phyloP scores from a whole-genome alignment of 345 rosid species.

The Hibiscus mutabilis region DNA sequence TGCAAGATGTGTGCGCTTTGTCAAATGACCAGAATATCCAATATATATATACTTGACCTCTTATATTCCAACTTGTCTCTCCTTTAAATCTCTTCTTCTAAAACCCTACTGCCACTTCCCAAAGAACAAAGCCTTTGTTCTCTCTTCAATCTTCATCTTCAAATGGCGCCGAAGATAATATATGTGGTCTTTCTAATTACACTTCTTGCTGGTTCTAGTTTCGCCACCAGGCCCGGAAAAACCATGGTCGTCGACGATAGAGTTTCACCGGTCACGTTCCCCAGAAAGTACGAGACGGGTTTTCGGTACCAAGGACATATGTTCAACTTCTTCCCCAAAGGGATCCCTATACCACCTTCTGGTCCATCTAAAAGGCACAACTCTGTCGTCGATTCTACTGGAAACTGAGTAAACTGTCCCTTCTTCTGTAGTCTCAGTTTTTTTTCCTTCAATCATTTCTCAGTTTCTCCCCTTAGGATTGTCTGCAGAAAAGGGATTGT shows the following conservation, averaged over 20 bases:
- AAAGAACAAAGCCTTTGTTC: neutral
- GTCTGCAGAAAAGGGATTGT: neutral
- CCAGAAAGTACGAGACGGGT: constrained; percentile 28
- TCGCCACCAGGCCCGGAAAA: constrained; percentile 28
- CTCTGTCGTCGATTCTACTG: constrained; percentile 33
- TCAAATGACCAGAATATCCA: no score
- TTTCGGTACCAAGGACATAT: constrained; percentile 33
- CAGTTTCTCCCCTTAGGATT: neutral
- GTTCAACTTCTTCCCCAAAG: constrained; percentile 78
- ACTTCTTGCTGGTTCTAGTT: constrained; percentile 28
- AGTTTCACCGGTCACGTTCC: constrained; percentile 10
- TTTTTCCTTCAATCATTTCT: no score
- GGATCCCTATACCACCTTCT: constrained; percentile 67
- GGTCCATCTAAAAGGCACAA: constrained; percentile 86
- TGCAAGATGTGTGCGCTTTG: no score
- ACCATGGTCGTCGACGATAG: constrained; percentile 5
- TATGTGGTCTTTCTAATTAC: constrained; percentile 20
- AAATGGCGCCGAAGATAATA: constrained; percentile 22
- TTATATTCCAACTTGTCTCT: no score
- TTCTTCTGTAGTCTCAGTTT: neutral
- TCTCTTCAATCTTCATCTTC: neutral
- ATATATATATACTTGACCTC: no score
- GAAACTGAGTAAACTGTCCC: constrained; percentile 17
- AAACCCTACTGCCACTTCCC: constrained; percentile 19
- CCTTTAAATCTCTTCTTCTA: neutral